Evolutionary conservation across 495 filamentous ascomycete genomes (phyloP), one percentile per base, ranked within the genome.

Genomic region (Aspergillus carlsbadensis): DNA sequence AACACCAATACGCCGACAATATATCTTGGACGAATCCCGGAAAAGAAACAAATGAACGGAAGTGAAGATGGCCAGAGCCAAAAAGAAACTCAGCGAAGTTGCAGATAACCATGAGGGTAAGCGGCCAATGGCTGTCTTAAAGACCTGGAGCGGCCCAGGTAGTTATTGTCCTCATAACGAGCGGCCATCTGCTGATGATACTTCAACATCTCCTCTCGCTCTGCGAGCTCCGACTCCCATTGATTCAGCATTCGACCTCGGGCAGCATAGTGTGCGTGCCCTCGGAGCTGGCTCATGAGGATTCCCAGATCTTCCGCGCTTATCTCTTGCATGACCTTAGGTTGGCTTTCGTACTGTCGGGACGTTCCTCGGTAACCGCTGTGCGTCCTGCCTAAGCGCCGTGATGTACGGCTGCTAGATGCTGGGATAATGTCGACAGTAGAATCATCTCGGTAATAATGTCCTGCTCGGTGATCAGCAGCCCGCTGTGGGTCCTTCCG

Each of bases 211-310:
- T 45, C 59, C 43, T 56, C 46, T 6, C 52, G 50, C 33, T 65
- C 67, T 47, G 67, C 63, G 10, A 71, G 59, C 33, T 64, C 57
- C 20, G 65, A 62, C 46, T 75, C 70, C 18, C 68, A 68, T 8
- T 64, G 34, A 11, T 67, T 62, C 35, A 71, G 61, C 42, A 73
- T 62, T 41, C 63, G 68, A 34, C 54, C 66, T 6, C 72, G 65
- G 17, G 68, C 49, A 10, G 71, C 70, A 47, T 68, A 60, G 3
- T 55, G 52, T 13, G 40, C 36, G 18, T 58, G 56, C 17, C 52
- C 59, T n/a, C 47, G 50, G 26, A 57, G 35, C 5, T 67, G 65
- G n/a, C 59, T 61, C 17, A 68, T 49, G 18, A 59, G 45, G 29
- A 64, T 44, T 11, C 63, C 62, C 46, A 63, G 35, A 22, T 53